These are phyloP conservation scores for Scleroderma bovista DNA, from an alignment of 768 basidiomycete genomes.

Conservation along the genomic window DNA sequence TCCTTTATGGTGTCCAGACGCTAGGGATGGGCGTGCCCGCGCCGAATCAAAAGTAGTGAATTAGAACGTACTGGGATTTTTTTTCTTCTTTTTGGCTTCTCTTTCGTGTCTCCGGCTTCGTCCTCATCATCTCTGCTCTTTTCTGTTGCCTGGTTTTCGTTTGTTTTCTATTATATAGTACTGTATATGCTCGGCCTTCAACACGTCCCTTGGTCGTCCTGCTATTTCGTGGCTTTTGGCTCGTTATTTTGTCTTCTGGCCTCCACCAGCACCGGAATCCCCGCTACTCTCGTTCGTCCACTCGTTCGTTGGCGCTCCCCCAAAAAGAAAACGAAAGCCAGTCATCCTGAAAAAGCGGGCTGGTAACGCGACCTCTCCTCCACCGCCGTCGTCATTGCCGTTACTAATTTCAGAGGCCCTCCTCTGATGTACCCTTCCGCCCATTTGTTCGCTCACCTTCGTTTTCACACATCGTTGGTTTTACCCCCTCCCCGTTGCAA, in stretches of 20 bases:
- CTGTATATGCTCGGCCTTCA: constrained; percentile 2
- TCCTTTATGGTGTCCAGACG: background rate
- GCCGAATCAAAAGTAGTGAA: background rate
- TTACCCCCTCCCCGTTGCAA: background rate
- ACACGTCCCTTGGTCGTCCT: background rate
- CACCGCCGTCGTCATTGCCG: background rate
- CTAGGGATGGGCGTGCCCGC: background rate
- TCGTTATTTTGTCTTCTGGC: background rate
- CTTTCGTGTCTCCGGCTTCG: background rate
- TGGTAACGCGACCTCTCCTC: background rate
- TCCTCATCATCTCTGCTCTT: background rate
- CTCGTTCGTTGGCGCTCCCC: background rate
- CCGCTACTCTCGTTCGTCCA: background rate
- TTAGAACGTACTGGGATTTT: background rate
- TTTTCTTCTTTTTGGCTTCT: background rate
- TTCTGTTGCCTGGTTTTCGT: background rate
- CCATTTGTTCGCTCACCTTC: background rate
- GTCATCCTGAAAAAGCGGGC: background rate
- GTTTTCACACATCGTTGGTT: background rate
- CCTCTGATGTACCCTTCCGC: background rate
- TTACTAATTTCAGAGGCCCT: background rate
- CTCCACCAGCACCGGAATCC: background rate
- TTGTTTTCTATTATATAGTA: constrained; percentile 1
- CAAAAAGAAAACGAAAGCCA: background rate
- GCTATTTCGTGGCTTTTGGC: background rate